Evolutionary conservation across 73 alveolate genomes (phyloP).

Genomic region (Durusdinium trenchii): DNA sequence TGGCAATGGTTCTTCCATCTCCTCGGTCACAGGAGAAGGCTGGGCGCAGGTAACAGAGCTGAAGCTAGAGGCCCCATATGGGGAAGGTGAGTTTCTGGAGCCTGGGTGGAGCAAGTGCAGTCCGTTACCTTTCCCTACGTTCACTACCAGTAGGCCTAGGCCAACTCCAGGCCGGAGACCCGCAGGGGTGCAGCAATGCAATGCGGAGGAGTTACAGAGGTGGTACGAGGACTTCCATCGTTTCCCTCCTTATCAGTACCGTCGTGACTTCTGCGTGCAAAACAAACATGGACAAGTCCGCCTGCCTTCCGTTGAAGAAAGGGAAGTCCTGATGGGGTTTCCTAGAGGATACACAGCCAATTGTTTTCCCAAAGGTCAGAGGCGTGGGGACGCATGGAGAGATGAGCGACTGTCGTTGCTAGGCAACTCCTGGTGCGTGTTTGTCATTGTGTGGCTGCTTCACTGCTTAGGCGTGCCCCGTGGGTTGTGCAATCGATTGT

Average conservation of each 20-base stretch:
- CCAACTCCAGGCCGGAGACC: not conserved
- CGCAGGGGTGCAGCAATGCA: not conserved
- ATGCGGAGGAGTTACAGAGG: not conserved
- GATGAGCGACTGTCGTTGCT: not conserved
- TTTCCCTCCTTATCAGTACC: not conserved
- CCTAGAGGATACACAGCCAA: not conserved
- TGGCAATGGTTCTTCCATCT: not conserved
- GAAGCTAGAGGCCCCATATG: not conserved
- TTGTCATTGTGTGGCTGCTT: too few relatives aligned
- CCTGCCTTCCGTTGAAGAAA: not conserved
- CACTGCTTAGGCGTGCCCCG: too few relatives aligned
- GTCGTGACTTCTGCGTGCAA: not conserved
- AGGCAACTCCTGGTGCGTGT: too few relatives aligned
- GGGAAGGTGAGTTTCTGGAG: not conserved
- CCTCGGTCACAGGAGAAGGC: not conserved
- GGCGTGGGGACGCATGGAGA: not conserved
- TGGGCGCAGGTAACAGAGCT: too few relatives aligned
- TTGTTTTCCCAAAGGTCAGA: not conserved
- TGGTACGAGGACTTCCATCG: not conserved
- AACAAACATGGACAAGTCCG: not conserved
- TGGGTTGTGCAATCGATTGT: too few relatives aligned
- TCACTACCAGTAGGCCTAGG: not conserved
- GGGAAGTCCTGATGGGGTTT: not conserved
- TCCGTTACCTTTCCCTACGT: not conserved
- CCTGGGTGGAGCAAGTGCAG: not conserved